These are phyloP conservation scores for Manihot esculenta DNA, from an alignment of 441 rosid species.

Conservation along the genomic window DNA sequence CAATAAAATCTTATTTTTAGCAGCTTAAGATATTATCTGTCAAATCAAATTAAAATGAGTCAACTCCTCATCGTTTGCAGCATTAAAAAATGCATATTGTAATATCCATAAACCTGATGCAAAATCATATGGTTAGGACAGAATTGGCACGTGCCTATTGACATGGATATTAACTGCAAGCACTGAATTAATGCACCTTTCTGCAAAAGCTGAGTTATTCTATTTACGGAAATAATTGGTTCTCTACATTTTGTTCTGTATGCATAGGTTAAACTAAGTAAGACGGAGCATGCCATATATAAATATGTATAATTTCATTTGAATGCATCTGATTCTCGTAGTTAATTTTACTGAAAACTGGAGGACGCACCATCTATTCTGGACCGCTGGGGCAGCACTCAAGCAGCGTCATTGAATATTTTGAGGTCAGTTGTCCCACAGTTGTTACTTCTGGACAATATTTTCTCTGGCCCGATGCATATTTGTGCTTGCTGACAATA, in stretches of 20 bases:
- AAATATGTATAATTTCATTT: not conserved
- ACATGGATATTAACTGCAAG: too few relatives aligned
- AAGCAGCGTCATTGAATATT: conserved; percentile 48
- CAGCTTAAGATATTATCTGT: too few relatives aligned
- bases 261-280: too few relatives aligned
- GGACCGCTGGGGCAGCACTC: conserved; percentile 56
- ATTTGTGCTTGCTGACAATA: not conserved
- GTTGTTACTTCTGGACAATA: not conserved
- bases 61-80: too few relatives aligned
- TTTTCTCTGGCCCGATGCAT: not conserved
- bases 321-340: conserved; percentile 23
- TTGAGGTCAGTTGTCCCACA: conserved; percentile 33
- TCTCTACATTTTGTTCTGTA: too few relatives aligned
- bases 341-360: conserved; percentile 61
- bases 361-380: conserved; percentile 53
- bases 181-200: too few relatives aligned
- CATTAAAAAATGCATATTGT: too few relatives aligned
- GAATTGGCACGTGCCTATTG: not conserved
- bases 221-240: too few relatives aligned
- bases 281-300: not conserved
- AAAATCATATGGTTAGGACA: conserved; percentile 4
- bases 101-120: not conserved
- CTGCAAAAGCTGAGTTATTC: too few relatives aligned
- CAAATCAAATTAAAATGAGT: too few relatives aligned
- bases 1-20: too few relatives aligned